These are phyloP conservation scores for Suillus fuscotomentosus DNA, from an alignment of 768 basidiomycete genomes.

Conservation along the genomic window DNA sequence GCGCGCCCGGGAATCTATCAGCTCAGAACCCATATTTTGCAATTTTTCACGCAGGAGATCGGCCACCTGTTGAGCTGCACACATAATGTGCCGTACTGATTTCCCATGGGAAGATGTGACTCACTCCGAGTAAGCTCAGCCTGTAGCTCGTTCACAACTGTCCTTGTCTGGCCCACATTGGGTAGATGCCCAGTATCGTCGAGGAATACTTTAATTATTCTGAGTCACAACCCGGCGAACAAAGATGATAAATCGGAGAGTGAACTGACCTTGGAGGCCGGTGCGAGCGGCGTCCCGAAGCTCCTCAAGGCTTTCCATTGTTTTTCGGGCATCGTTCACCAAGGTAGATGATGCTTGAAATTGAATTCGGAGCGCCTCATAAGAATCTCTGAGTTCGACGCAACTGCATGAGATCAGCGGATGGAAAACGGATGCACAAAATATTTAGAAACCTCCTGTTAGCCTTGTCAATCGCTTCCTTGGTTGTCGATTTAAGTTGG, in stretches of 20 bases:
- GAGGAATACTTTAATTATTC: slow-evolving; percentile 30
- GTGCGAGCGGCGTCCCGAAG: slow-evolving; percentile 20
- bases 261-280: slow-evolving; percentile 27
- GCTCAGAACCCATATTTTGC: slow-evolving; percentile 38
- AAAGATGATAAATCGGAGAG: neutral
- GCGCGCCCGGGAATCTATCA: slow-evolving; percentile 41
- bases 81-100: slow-evolving; percentile 8
- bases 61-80: slow-evolving; percentile 45
- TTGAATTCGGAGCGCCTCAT: slow-evolving; percentile 26
- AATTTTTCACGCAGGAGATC: slow-evolving; percentile 49
- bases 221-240: neutral
- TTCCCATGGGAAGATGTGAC: slow-evolving; percentile 6
- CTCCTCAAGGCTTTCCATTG: slow-evolving; percentile 24
- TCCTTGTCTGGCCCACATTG: slow-evolving; percentile 23
- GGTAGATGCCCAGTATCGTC: slow-evolving; percentile 27
- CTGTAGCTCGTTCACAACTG: slow-evolving; percentile 32
- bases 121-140: slow-evolving; percentile 35
- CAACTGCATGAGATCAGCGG: slow-evolving; percentile 19
- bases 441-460: slow-evolving; percentile 18
- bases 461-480: slow-evolving; percentile 17
- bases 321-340: slow-evolving; percentile 22
- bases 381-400: slow-evolving; percentile 25
- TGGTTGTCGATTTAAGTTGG: neutral
- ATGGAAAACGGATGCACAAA: neutral
- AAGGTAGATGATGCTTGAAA: slow-evolving; percentile 21